Conservation (phyloP, 768 basidiomycete species). For the Pholiota microspora region DNA sequence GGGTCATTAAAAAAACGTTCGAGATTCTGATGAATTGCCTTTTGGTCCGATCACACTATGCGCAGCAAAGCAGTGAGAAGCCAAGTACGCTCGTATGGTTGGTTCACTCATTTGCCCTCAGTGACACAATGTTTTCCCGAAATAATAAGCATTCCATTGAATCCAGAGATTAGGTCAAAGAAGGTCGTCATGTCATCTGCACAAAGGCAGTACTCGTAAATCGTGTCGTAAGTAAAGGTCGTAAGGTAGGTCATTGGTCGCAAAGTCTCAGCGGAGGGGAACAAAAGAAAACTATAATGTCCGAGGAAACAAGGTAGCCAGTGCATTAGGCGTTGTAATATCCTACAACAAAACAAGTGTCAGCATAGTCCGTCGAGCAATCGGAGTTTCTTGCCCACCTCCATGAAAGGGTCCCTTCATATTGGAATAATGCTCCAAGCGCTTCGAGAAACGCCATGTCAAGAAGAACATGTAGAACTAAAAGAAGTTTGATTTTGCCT, state of each 20-base stretch:
- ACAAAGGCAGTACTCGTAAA: conserved; percentile 23
- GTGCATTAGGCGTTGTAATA: conserved; percentile 51
- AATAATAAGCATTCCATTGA: conserved; percentile 3
- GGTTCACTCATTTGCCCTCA: conserved; percentile 11
- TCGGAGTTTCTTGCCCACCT: conserved; percentile 40
- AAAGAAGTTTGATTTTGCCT: conserved; percentile 23
- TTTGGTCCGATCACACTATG: conserved; percentile 24
- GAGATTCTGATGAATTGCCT: conserved; percentile 15
- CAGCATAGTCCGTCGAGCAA: conserved; percentile 18
- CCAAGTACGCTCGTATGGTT: conserved; percentile 14
- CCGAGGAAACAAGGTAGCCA: conserved; percentile 25
- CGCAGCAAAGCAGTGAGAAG: conserved; percentile 14
- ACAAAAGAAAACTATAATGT: conserved; percentile 26
- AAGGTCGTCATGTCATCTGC: conserved; percentile 18
- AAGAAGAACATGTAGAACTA: conserved; percentile 79
- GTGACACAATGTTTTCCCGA: conserved; percentile 8
- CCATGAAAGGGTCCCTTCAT: conserved; percentile 65
- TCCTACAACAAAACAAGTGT: conserved; percentile 32
- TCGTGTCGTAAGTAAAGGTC: conserved; percentile 33
- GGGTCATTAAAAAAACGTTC: conserved; percentile 50
- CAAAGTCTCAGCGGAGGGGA: conserved; percentile 7
- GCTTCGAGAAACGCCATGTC: conserved; percentile 70
- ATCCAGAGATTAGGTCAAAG: conserved; percentile 4
- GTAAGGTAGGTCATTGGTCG: conserved; percentile 26
- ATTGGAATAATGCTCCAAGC: conserved; percentile 61